Percentiles rank a stretch among this genome's conserved stretches.
Evolutionary conservation across 257 asterid species (phyloP).

Genomic region (Solanum appendiculatum): DNA sequence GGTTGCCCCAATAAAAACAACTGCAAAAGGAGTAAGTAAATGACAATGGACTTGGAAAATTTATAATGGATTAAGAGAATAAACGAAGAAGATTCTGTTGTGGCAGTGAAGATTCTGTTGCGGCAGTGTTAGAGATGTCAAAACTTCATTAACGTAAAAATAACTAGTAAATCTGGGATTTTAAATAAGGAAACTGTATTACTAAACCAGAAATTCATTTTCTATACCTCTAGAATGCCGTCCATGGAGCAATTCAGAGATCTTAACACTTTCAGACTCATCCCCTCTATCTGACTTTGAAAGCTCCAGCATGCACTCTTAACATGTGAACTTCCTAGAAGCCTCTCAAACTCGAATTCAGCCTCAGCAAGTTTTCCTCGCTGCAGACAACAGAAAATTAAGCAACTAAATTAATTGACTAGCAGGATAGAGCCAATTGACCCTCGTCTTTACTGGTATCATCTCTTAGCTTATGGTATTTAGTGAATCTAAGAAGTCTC

Average conservation of each 20-base stretch:
- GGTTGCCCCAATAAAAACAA: slow-evolving; percentile 95
- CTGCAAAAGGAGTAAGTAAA: slow-evolving; percentile 75
- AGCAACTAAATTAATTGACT: not conserved
- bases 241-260: slow-evolving; percentile 58
- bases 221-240: slow-evolving; percentile 72
- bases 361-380: slow-evolving; percentile 80
- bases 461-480: not conserved
- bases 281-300: slow-evolving; percentile 68
- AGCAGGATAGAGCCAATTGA: not conserved
- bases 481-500: not conserved
- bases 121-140: not conserved
- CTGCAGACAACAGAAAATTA: slow-evolving; percentile 17
- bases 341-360: slow-evolving; percentile 66
- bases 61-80: slow-evolving; percentile 3
- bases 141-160: not conserved
- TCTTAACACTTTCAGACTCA: slow-evolving; percentile 37
- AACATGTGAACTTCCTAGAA: slow-evolving; percentile 70
- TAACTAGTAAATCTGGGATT: not conserved
- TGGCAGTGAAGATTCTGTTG: not conserved
- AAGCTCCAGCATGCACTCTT: slow-evolving; percentile 62
- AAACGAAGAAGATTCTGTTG: not conserved
- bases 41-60: slow-evolving; percentile 22
- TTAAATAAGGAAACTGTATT: not conserved
- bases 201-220: not conserved
- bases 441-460: not conserved